Base-by-base conservation (phyloP, 495 filamentous ascomycete genomes). In the Platismatia glauca region DNA sequence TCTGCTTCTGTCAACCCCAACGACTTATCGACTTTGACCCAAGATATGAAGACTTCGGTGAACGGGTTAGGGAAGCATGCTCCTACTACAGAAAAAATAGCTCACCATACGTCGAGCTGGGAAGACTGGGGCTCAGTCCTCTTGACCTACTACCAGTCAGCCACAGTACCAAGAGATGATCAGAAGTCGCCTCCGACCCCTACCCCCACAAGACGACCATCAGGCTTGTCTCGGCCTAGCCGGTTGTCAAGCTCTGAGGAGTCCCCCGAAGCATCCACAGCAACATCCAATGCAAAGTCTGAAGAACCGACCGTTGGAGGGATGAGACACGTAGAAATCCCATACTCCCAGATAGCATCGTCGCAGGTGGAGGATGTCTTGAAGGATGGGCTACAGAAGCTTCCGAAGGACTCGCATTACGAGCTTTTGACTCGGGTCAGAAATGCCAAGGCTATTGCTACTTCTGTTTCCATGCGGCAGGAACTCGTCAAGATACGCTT, bases 381-480 rank as follows among this genome's bases (percentile, higher is more conserved):
- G 41, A 79, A 79, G 5, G 76, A 77, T 5, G 81, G 84, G 39
- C 71, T 90, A 5, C 70, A 80, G 11, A 83, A 89, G 39, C 70
- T 96, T 56, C 89, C 93, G 5, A 76, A 83, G 41, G 82, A 88
- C 48, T 78, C 82, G 1, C 84, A 88, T 64, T 97, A 95, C 71
- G 92, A 96, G 62, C 79, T 95, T 29, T 82, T 97, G n/a, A 84
- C 90, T 64, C 86, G 87, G 27, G 72, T 96, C 29, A 87, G 95
- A 41, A 82, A 88, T 38, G 89, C 89, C n/a, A 83, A 88, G 65
- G 90, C 88, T 0, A 76, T 99, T 59, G 75, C 81, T 38, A 78
- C 79, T 3, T 86, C 89, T 4, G 66, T 78, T 35, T 79, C 83
- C 53, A 83, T 81, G 46, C 82, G 91, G 39, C 87, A 89, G 69